A percentile compares a stretch with the other conserved stretches of the same genome.
phyloP scores from a whole-genome alignment of 805 yeast genomes.

The Wickerhamiella azyma region DNA sequence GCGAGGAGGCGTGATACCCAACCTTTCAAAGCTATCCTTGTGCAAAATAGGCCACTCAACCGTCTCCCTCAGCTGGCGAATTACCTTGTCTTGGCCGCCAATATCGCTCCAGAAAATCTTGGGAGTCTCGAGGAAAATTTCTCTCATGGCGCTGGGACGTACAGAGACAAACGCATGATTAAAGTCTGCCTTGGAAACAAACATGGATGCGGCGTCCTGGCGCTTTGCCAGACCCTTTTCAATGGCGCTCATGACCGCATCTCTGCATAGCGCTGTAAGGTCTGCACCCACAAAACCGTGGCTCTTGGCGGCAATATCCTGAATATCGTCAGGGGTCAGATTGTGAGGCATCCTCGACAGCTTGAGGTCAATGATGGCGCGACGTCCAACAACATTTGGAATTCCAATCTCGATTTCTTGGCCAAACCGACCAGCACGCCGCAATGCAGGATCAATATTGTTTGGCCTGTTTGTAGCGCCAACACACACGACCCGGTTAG shows the following conservation, averaged over 20 bases:
- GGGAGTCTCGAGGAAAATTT: constrained; percentile 86
- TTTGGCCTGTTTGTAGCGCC: constrained; percentile 98
- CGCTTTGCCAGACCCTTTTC: constrained; percentile 37
- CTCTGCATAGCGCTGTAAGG: constrained; percentile 72
- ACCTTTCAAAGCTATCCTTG: constrained; percentile 52
- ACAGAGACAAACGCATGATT: constrained; percentile 62
- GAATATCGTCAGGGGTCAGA: constrained; percentile 42
- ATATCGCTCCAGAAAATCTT: constrained; percentile 87
- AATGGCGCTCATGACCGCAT: constrained; percentile 74
- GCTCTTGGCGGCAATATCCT: constrained; percentile 55
- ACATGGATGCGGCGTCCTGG: constrained; percentile 26
- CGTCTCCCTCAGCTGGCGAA: constrained; percentile 71
- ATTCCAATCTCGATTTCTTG: constrained; percentile 83
- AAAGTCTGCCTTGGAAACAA: constrained; percentile 44
- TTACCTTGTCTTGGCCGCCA: constrained; percentile 84
- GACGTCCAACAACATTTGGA: constrained; percentile 74
- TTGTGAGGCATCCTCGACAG: constrained; percentile 46
- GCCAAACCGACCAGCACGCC: constrained; percentile 83
- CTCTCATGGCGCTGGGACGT: constrained; percentile 94
- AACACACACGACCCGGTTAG: constrained; percentile 95
- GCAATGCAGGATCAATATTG: constrained; percentile 90
- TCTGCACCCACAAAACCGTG: constrained; percentile 99
- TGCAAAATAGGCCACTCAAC: constrained; percentile 85
- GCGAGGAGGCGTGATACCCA: constrained; percentile 84
- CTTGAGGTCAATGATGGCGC: constrained; percentile 54